Conservation (phyloP, 768 basidiomycete species). For the Kwoniella dendrophila region DNA sequence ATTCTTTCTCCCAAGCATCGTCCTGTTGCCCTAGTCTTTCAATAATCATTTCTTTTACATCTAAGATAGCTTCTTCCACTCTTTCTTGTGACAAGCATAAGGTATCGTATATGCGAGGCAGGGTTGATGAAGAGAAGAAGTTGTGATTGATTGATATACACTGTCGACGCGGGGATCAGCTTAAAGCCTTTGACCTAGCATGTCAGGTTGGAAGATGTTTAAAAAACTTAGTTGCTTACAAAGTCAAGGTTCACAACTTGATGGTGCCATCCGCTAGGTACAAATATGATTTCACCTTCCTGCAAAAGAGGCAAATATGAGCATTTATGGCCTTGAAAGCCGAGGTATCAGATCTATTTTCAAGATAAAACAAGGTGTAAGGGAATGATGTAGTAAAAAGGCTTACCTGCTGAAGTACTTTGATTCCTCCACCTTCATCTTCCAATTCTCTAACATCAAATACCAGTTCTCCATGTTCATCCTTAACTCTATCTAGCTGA, state of each 20-base stretch:
- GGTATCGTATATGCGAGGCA: constrained; percentile 48
- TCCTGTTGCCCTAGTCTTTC: constrained; percentile 26
- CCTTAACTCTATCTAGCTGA: constrained; percentile 12
- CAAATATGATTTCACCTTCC: constrained; percentile 55
- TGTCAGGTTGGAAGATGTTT: background rate
- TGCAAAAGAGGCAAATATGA: too few relatives aligned
- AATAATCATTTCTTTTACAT: constrained; percentile 46
- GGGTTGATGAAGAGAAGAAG: constrained; percentile 46
- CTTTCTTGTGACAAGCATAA: constrained; percentile 54
- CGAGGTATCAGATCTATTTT: background rate
- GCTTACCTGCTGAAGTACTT: constrained; percentile 43
- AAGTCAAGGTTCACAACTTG: constrained; percentile 53
- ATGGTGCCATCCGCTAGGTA: constrained; percentile 56
- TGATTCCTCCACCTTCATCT: constrained; percentile 28
- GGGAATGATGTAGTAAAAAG: background rate
- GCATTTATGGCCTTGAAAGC: too few relatives aligned
- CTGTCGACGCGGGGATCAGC: constrained; percentile 16
- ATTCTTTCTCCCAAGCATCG: constrained; percentile 49
- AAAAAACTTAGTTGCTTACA: constrained; percentile 29
- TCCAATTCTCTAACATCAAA: constrained; percentile 51
- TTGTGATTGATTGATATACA: constrained; percentile 58
- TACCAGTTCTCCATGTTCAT: constrained; percentile 30
- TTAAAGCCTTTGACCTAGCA: background rate
- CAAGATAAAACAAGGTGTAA: background rate
- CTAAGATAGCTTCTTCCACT: constrained; percentile 48